Evolutionary conservation across 352 stramenopile genomes (phyloP), one percentile per base, ranked within the genome.

Genomic region (Globisporangium orthogonon): DNA sequence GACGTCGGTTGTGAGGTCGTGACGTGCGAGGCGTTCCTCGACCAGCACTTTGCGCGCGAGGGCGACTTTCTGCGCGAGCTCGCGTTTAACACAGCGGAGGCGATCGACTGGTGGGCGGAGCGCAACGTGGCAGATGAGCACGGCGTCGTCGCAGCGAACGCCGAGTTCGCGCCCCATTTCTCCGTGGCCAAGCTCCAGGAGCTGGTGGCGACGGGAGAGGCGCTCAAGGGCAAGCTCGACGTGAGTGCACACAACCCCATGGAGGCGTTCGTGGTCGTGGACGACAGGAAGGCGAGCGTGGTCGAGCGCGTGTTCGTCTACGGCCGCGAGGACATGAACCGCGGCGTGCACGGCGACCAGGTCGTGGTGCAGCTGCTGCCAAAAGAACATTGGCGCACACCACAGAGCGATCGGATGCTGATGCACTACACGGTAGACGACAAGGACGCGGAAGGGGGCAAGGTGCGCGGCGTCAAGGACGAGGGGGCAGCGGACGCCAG

Each of bases 271-370:
- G 83, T 94, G 10, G 15, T 70, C n/a, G 50, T 83, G n/a, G 68
- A 86, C 7, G 58, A 67, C 40, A 65, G 67, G n/a, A 60, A 67
- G 5, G 49, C 45, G 6, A 40, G 52, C 17, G 18, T 46, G 23
- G 13, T 78, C 23, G 74, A 86, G 13, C 78, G 76, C 41, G 75
- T 94, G 17, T 90, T 90, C 68, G 65, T 92, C 0, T 86, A 77
- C 57, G 83, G 81, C 30, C 76, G 78, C 29, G 73, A 85, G 51
- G 74, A 95, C 58, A 93, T 98, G 62, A 99, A 99, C 74, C 87
- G 97, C 52, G 97, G 96, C 4, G 76, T 99, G 2, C 96, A 99
- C 67, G 97, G 97, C 30, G 97, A 99, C 76, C 68, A 96, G 11
- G 97, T 99, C 13, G 94, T 89, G 3, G 83, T 99, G 23, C 74